phyloP scores from a whole-genome alignment of 345 rosid genomes.

The Reutealis trisperma region DNA sequence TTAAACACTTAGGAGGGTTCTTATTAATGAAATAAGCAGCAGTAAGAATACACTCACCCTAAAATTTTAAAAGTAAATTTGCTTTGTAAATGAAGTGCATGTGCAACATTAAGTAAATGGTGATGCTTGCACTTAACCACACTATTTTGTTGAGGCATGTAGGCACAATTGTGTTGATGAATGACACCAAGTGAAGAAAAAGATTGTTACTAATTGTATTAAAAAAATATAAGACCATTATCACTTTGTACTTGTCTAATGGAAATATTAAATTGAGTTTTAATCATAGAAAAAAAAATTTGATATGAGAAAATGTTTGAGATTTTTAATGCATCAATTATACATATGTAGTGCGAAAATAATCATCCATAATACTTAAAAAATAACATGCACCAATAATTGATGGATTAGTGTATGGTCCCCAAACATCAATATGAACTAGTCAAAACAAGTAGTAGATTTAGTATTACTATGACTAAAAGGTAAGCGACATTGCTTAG shows the following conservation, averaged over 20 bases:
- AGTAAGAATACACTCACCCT: too few species aligned
- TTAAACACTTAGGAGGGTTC: too few species aligned
- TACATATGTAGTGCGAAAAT: not conserved
- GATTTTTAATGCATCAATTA: too few species aligned
- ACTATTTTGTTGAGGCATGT: too few species aligned
- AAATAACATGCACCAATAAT: not conserved
- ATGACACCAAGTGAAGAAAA: too few species aligned
- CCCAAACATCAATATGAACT: not conserved
- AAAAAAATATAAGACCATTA: not conserved
- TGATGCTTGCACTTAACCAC: not conserved
- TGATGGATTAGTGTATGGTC: not conserved
- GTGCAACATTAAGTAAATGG: not conserved
- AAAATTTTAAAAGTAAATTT: conserved; percentile 1
- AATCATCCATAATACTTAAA: not conserved
- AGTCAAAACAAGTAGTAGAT: conserved; percentile 1
- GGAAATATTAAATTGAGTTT: too few species aligned
- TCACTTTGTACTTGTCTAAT: not conserved
- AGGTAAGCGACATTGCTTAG: not conserved
- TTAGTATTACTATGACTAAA: not conserved
- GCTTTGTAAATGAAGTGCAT: not conserved
- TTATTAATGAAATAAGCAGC: too few species aligned
- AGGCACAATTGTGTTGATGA: too few species aligned
- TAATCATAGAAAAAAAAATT: too few species aligned
- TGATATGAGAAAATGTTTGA: too few species aligned
- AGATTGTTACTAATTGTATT: too few species aligned